Evolutionary conservation across 805 yeast species (phyloP).

Genomic region (Kodamaea nitidulidarum): DNA sequence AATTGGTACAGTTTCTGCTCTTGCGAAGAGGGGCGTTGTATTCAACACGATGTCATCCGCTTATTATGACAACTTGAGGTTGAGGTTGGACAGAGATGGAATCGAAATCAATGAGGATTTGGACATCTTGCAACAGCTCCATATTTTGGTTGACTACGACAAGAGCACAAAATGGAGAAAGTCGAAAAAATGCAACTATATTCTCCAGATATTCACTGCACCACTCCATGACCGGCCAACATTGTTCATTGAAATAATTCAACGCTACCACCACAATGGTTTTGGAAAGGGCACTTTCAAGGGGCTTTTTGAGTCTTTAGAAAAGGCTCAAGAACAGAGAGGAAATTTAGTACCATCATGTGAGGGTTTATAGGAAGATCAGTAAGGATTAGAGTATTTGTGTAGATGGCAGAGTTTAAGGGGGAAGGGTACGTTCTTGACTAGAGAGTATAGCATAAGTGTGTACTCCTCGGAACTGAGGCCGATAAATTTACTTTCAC

Average conservation of each 20-base stretch:
- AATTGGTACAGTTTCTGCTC: slow-evolving; percentile 46
- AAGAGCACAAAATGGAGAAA: slow-evolving; percentile 31
- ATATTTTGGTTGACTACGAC: slow-evolving; percentile 75
- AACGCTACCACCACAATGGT: slow-evolving; percentile 74
- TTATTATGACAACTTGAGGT: slow-evolving; percentile 53
- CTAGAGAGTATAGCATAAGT: too few species aligned
- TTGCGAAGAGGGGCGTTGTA: slow-evolving; percentile 62
- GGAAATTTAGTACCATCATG: slow-evolving; percentile 57
- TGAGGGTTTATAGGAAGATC: too few species aligned
- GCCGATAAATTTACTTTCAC: too few species aligned
- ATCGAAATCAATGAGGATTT: slow-evolving; percentile 51
- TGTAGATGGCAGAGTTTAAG: too few species aligned
- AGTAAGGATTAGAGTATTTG: too few species aligned
- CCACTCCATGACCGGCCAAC: slow-evolving; percentile 80
- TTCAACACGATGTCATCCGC: slow-evolving; percentile 57
- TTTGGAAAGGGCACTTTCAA: slow-evolving; percentile 89
- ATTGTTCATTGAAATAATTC: slow-evolving; percentile 75
- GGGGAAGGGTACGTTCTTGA: too few species aligned
- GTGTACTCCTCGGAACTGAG: too few species aligned
- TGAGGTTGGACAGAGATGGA: slow-evolving; percentile 42
- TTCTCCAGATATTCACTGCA: slow-evolving; percentile 74
- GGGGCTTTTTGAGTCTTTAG: slow-evolving; percentile 76
- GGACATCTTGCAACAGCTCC: slow-evolving; percentile 43
- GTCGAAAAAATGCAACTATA: slow-evolving; percentile 49
- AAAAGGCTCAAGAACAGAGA: slow-evolving; percentile 65